Base-by-base conservation (phyloP, 2,329 filamentous ascomycete genomes). In the Penicillium glabrum region DNA sequence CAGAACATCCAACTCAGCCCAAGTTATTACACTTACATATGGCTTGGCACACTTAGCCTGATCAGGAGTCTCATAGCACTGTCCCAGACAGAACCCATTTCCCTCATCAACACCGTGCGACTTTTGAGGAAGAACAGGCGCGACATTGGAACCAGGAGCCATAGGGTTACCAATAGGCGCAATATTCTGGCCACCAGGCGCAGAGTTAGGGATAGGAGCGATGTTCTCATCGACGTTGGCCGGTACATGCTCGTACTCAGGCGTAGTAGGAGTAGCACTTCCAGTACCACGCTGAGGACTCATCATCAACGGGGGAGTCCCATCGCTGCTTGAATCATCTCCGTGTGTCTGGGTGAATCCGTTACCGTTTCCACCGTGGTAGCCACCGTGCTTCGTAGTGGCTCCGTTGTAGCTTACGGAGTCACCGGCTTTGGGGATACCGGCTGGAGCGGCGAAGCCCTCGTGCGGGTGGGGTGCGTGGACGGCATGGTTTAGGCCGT, bases 21-120 rank as follows among this genome's bases (percentile, higher is more conserved):
- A 19, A 41, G 3, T 24, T 26, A 26, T 19, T n/a, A 27, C 31
- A 63, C 62, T 63, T 26, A 64, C 62, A 47, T 51, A 53, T 51
- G 59, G 57, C 44, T 51, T 39, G 8, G 5, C 13, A 44, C 62
- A 64, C 19, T 59, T 31, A 46, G 59, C 55, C 29, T 60, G 46
- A 27, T 41, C 46, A 35, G 58, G 14, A 41, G 45, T 49, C 10
- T 37, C 8, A 46, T 56, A 62, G 19, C 62, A 64, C 13, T 41
- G 23, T 4, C 62, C 62, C 5, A 55, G 9, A 44, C 62, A 65
- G 53, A 65, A 65, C 11, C 52, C 41, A 49, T 63, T 63, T 4
- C 62, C 62, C 46, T 59, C 48, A 52, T 65, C 62, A 19, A 46
- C 29, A 4, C 60, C 58, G 29, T 45, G 44, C 0, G 44, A 46